Percentiles rank a stretch among this genome's conserved stretches.
Conservation (phyloP, 2,329 filamentous ascomycete species). For the Colletotrichum tabaci region DNA sequence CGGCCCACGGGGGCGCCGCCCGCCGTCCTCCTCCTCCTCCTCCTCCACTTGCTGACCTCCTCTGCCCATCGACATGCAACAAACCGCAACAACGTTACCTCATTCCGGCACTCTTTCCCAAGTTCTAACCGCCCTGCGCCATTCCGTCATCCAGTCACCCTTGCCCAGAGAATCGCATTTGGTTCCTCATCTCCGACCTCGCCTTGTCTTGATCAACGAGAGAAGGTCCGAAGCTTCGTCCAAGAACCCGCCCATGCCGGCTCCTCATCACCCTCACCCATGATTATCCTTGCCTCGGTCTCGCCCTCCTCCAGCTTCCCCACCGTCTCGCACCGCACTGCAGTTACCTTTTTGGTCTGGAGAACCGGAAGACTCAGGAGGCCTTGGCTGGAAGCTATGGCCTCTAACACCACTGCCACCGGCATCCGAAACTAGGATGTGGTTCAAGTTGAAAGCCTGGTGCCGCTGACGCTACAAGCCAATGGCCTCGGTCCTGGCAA, state of each 20-base stretch:
- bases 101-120: not conserved
- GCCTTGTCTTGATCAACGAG: not conserved
- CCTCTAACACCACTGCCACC: conserved; percentile 15
- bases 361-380: not conserved
- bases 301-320: not conserved
- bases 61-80: not conserved
- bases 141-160: not conserved
- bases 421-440: conserved; percentile 3
- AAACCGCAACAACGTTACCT: not conserved
- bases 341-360: not conserved
- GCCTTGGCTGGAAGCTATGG: not conserved
- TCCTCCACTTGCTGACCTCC: not conserved
- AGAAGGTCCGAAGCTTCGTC: not conserved
- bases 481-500: conserved; percentile 45
- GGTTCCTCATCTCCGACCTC: not conserved
- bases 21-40: no score
- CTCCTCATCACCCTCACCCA: no score
- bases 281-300: no score
- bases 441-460: not conserved
- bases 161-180: not conserved
- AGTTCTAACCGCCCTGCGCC: not conserved
- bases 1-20: no score
- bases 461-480: not conserved
- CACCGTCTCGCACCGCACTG: not conserved
- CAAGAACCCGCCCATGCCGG: not conserved